Conservation (phyloP, 768 basidiomycete genomes). For the Mycena alexandri region DNA sequence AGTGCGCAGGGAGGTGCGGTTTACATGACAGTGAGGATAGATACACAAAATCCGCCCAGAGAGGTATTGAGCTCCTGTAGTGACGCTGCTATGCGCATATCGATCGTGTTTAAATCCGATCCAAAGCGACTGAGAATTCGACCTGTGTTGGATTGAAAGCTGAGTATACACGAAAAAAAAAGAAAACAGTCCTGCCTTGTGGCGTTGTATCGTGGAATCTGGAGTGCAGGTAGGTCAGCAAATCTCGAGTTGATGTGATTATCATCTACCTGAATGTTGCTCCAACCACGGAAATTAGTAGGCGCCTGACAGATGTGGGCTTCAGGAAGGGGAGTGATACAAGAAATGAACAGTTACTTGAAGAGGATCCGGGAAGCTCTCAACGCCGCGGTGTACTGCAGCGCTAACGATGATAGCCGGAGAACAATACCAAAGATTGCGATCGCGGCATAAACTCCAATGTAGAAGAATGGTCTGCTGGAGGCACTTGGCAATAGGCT, state of each 20-base stretch:
- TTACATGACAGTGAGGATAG: slow-evolving; percentile 52
- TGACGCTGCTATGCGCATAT: no score
- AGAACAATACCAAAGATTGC: slow-evolving; percentile 61
- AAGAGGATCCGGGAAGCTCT: slow-evolving; percentile 55
- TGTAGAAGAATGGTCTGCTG: slow-evolving; percentile 57
- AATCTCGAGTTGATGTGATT: no score
- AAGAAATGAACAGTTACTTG: slow-evolving; percentile 41
- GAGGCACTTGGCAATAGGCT: no score
- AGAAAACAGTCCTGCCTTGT: slow-evolving; percentile 65
- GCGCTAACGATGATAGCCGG: slow-evolving; percentile 56
- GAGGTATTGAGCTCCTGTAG: no score
- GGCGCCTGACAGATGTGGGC: slow-evolving; percentile 28
- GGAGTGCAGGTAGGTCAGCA: background rate
- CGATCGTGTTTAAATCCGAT: no score
- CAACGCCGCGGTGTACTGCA: slow-evolving; percentile 68
- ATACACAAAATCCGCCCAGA: slow-evolving; percentile 79
- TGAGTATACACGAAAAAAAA: no score
- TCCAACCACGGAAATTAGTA: slow-evolving; percentile 65
- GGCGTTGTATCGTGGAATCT: slow-evolving; percentile 71
- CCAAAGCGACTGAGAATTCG: slow-evolving; percentile 82
- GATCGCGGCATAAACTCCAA: slow-evolving; percentile 71
- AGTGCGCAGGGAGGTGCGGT: background rate
- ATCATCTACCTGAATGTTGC: slow-evolving; percentile 66
- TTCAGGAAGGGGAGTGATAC: no score
- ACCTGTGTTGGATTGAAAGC: no score